A percentile compares a stretch with the other conserved stretches of the same genome.
Evolutionary conservation across 148 eudicot genomes (phyloP).

Genomic region (Rheum nobile): DNA sequence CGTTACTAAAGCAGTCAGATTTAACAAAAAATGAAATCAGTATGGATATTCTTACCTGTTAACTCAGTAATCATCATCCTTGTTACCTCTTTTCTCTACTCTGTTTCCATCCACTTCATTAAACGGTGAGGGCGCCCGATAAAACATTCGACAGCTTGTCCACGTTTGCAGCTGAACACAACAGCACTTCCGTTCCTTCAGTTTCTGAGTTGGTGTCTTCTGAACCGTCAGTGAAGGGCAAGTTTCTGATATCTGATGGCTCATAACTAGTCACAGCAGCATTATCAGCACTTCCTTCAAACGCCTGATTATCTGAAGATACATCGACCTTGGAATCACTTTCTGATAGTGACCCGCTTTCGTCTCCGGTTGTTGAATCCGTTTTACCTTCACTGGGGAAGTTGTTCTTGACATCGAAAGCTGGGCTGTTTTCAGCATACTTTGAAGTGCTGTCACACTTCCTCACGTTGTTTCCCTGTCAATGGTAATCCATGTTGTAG

Average conservation of each 20-base stretch:
- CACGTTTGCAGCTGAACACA: constrained; percentile 19
- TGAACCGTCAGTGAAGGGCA: not conserved
- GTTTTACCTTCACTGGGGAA: constrained; percentile 10
- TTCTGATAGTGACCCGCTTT: constrained; percentile 11
- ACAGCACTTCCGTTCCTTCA: constrained; percentile 11
- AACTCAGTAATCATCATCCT: constrained; percentile 21
- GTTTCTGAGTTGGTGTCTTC: not conserved
- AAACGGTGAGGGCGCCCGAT: constrained; percentile 51
- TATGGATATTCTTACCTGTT: constrained; percentile 30
- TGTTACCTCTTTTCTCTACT: constrained; percentile 22
- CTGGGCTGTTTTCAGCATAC: constrained; percentile 29
- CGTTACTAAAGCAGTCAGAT: not conserved
- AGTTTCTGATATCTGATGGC: not conserved
- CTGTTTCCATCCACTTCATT: constrained; percentile 88
- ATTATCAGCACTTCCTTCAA: not conserved
- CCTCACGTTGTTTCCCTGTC: constrained; percentile 63
- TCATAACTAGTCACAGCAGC: not conserved
- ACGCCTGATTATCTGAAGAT: not conserved
- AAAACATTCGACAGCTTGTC: constrained; percentile 50
- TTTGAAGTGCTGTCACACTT: constrained; percentile 71
- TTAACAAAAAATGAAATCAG: not conserved
- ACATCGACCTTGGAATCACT: constrained; percentile 7
- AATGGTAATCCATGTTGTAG: not conserved
- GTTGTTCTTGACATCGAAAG: constrained; percentile 9
- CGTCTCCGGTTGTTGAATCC: constrained; percentile 11